Base-by-base conservation (phyloP, 345 rosid genomes). In the Excoecaria agallocha region DNA sequence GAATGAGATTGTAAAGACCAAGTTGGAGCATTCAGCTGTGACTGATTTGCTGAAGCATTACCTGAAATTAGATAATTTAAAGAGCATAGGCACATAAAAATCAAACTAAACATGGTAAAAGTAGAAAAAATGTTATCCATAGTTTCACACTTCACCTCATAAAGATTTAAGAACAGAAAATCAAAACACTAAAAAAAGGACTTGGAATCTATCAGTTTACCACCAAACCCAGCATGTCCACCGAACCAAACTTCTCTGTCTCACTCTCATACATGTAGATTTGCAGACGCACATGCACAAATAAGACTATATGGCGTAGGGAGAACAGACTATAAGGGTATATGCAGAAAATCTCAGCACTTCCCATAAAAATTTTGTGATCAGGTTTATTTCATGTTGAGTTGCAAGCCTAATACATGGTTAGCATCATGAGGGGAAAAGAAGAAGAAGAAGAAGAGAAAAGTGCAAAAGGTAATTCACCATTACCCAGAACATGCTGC, bases 1-100 rank as follows among this genome's bases (percentile, higher is more conserved):
- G 96, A 67, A 35, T 84, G 90, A 81, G 88, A 68, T 60, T 88
- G 91, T 35, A 87, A 55, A 78, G 98, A 87, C 97, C 97, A 93
- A 46, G 87, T 73, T 69, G 89, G 81, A 75, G 91, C 86, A 84
- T 86, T 86, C 69, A 81, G 76, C 15, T 74, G 43, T 45, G 87
- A 80, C 46, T 86, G 90, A 78, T 78, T 85, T 80, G 84, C 69
- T n/a, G 87, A 82, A 71, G 88, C 78, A 83, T 80, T 77, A 76
- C 88, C 96, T 93, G 96, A 71, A 87, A 78, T 20, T 9, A 66
- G 20, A 65, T 51, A 39, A 73, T 68, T 68, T 52, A 58, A 38
- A 68, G 35, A 68, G 55, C 68, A 65, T 70, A 58, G 59, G 22
- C 5, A 50, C 9, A 30, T 55, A 43, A 58, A 61, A 63, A n/a